Evolutionary conservation across 768 basidiomycete species (phyloP).

Genomic region (Hirschioporus abietinus): DNA sequence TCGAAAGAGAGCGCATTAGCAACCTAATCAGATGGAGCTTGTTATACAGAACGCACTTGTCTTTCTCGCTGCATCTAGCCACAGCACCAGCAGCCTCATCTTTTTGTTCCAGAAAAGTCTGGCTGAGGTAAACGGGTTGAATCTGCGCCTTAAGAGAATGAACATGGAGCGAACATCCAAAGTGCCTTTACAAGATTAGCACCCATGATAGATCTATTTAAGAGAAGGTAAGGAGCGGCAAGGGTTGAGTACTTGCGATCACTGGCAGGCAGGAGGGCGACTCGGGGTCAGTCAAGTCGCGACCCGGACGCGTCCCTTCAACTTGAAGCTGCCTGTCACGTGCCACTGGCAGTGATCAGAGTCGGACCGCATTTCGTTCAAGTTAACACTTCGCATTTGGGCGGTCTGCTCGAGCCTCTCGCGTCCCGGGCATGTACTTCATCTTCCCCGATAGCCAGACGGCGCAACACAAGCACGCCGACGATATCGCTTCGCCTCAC

Average conservation of each 20-base stretch:
- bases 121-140: conserved; percentile 36
- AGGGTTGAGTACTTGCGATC: conserved; percentile 7
- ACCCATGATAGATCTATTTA: conserved; percentile 51
- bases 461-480: too few relatives aligned
- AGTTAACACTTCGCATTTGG: too few relatives aligned
- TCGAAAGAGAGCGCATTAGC: conserved; percentile 11
- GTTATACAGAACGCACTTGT: conserved; percentile 66
- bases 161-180: conserved; percentile 36
- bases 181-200: conserved; percentile 83
- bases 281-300: too few relatives aligned
- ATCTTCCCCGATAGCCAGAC: too few relatives aligned
- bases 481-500: too few relatives aligned
- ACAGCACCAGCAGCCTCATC: conserved; percentile 97
- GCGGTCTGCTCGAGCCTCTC: too few relatives aligned
- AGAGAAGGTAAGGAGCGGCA: conserved; percentile 12
- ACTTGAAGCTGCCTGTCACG: too few relatives aligned
- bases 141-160: conserved; percentile 9
- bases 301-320: too few relatives aligned
- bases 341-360: too few relatives aligned
- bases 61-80: conserved; percentile 96
- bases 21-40: conserved; percentile 10
- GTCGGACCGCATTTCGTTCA: too few relatives aligned
- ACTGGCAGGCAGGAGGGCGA: background rate
- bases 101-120: conserved; percentile 99
- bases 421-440: too few relatives aligned